phyloP scores from a whole-genome alignment of 768 basidiomycete genomes.

The Macrolepiota dolichaula region DNA sequence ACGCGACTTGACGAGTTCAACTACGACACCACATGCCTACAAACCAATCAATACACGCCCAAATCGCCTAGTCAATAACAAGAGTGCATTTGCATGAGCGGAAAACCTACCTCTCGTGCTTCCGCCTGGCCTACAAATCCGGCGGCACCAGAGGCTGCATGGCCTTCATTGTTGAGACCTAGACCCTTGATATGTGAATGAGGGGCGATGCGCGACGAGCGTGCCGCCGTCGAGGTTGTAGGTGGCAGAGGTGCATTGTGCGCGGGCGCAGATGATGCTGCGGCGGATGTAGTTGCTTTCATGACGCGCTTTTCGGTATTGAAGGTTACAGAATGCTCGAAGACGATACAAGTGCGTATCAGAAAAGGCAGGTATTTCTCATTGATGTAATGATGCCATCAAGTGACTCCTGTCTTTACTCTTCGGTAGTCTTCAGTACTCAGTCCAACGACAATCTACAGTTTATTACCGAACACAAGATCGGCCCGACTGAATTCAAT shows the following conservation, averaged over 20 bases:
- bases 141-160: constrained; percentile 64
- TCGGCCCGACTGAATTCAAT: no score
- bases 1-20: constrained; percentile 85
- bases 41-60: neutral
- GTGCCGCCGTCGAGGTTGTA: constrained; percentile 52
- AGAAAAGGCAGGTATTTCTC: neutral
- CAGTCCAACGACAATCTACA: no score
- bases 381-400: neutral
- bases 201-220: constrained; percentile 79
- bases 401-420: no score
- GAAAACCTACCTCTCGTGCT: constrained; percentile 75
- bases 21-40: constrained; percentile 88
- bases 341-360: neutral
- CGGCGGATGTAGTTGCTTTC: constrained; percentile 38
- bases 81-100: neutral
- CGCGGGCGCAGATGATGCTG: constrained; percentile 51
- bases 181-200: constrained; percentile 98
- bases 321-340: neutral
- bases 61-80: neutral
- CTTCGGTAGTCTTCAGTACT: no score
- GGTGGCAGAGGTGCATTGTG: constrained; percentile 77
- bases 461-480: no score
- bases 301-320: constrained; percentile 14
- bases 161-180: constrained; percentile 82
- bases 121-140: constrained; percentile 91